phyloP scores from a whole-genome alignment of 129 eudicot species.

The Logfia minima region DNA sequence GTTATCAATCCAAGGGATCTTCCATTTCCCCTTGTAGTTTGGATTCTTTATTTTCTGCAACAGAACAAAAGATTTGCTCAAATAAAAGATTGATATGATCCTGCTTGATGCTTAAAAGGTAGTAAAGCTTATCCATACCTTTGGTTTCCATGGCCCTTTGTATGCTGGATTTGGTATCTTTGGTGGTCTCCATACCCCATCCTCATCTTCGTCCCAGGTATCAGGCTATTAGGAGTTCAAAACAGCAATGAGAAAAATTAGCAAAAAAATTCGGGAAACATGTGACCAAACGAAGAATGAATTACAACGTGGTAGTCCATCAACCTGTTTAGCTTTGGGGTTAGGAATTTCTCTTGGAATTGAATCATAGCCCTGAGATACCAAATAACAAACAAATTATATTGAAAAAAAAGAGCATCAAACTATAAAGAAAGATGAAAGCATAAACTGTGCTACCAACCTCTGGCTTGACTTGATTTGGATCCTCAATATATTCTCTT shows the following conservation, averaged over 20 bases:
- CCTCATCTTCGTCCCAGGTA: slow-evolving; percentile 95
- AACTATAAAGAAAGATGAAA: slow-evolving; percentile 3
- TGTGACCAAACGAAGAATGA: background rate
- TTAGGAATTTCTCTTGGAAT: slow-evolving; percentile 94
- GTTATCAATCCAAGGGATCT: slow-evolving; percentile 91
- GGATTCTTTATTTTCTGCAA: slow-evolving; percentile 89
- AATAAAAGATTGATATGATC: background rate
- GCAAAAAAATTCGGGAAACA: background rate
- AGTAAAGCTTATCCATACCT: slow-evolving; percentile 47
- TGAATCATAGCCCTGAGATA: slow-evolving; percentile 88
- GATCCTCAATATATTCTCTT: slow-evolving; percentile 88
- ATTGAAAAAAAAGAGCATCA: slow-evolving; percentile 8
- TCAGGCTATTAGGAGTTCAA: slow-evolving; percentile 55
- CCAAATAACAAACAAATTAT: slow-evolving; percentile 12
- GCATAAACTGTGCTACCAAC: slow-evolving; percentile 36
- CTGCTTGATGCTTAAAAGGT: background rate
- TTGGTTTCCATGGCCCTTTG: slow-evolving; percentile 94
- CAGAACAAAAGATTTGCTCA: slow-evolving; percentile 10
- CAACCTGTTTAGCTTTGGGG: slow-evolving; percentile 89
- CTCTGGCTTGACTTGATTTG: slow-evolving; percentile 88
- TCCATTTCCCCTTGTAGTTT: slow-evolving; percentile 98
- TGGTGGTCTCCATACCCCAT: slow-evolving; percentile 87
- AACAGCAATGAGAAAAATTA: background rate
- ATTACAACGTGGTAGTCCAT: slow-evolving; percentile 9
- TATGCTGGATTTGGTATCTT: slow-evolving; percentile 90